Conservation (phyloP, 176 grass and related monocot genomes). For the Tillandsia fasciculata region DNA sequence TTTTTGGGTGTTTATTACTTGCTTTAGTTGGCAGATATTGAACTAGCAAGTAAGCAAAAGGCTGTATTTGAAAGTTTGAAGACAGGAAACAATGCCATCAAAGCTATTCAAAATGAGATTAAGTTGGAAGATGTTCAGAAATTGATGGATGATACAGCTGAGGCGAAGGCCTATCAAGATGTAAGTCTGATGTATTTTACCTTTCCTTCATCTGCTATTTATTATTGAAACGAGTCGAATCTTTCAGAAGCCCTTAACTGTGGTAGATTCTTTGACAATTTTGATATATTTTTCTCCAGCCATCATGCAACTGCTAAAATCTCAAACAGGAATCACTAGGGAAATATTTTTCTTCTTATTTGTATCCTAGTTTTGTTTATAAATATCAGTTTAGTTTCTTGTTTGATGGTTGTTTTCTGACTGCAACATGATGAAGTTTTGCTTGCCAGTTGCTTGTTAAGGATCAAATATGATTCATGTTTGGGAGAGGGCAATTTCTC, state of each 20-base stretch:
- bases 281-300: not conserved
- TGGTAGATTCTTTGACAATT: not conserved
- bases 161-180: conserved; percentile 98
- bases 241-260: not conserved
- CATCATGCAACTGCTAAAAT: too few relatives aligned
- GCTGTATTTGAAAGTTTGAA: conserved; percentile 96
- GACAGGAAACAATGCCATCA: conserved; percentile 73
- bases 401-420: too few relatives aligned
- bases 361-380: too few relatives aligned
- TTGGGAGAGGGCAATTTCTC: too few relatives aligned
- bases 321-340: too few relatives aligned
- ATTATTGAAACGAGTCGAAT: conserved; percentile 8
- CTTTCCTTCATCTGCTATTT: not conserved
- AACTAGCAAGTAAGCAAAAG: conserved; percentile 87
- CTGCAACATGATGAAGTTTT: too few relatives aligned
- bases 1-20: conserved; percentile 1
- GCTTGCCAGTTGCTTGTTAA: too few relatives aligned
- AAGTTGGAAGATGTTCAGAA: conserved; percentile 97
- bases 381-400: too few relatives aligned
- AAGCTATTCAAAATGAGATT: conserved; percentile 97
- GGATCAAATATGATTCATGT: too few relatives aligned
- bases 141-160: conserved; percentile 93
- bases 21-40: conserved; percentile 86
- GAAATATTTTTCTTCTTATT: too few relatives aligned
- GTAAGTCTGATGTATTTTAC: conserved; percentile 42